Base-by-base conservation (phyloP, 257 asterid genomes). In the Linaria vulgaris region DNA sequence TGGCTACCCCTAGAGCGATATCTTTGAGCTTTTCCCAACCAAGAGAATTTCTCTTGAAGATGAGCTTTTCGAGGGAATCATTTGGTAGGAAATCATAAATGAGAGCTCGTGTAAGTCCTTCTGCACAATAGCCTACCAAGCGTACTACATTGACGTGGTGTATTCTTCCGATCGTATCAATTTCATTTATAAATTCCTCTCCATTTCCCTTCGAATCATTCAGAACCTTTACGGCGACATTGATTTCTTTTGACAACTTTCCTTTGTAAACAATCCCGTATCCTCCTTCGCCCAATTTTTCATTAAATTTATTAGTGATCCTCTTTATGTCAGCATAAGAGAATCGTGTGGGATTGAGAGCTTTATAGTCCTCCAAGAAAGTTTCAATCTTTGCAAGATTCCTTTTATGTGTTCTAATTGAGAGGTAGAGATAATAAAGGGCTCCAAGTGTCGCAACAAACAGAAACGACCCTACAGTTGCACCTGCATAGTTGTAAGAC, bases 261-360 rank as follows among this genome's bases (percentile, higher is more conserved):
- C 84, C 75, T 48, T 61, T 57, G 59, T 62, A 74, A 3, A 71
- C 77, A 4, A 34, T 44, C 44, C 80, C 78, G 13, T 60, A 79
- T 12, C 72, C 78, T 50, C 81, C 84, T 64, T 72, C 78, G 1
- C 77, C 80, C 67, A 79, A 15, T 59, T 12, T 60, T 16, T 75
- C 69, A 6, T 34, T 68, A 41, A 73, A 66, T 16, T 5, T 55
- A 24, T 67, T 66, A 0, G 85, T 80, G 73, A 82, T 82, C 71
- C 59, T 79, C 53, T 60, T 75, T 41, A 84, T 66, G 45, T 74
- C 82, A 6, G 80, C 59, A 63, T 74, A 79, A 27, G 83, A 53
- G 68, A 77, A 81, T 61, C 86, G 75, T 0, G 75, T 63, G 10
- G 91, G 83, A 62, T 68, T 78, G 1, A 72, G 67, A 38, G 77